phyloP scores from a whole-genome alignment of 1,284 basidiomycete species.

The Clitocybe nebularis region DNA sequence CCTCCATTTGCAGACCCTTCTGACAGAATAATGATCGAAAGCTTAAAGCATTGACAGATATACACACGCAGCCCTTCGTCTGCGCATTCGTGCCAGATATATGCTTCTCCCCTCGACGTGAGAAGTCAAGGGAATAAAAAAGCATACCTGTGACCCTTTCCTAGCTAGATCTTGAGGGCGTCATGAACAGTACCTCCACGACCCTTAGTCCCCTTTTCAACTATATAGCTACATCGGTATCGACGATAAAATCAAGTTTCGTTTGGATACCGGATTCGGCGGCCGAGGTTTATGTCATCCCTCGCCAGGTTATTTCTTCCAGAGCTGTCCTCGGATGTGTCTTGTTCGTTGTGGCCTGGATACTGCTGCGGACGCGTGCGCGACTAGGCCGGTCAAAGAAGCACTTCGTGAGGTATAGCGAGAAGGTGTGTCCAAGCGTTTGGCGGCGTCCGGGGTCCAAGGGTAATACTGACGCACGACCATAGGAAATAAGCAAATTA shows the following conservation, averaged over 20 bases:
- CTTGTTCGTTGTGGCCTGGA: conserved; percentile 86
- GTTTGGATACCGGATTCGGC: conserved; percentile 84
- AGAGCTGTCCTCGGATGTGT: conserved; percentile 90
- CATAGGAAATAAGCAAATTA: conserved; percentile 92
- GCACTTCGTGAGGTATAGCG: conserved; percentile 87
- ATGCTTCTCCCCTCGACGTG: too few relatives aligned
- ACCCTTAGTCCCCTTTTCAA: conserved; percentile 59
- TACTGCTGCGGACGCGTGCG: conserved; percentile 86
- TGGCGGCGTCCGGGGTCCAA: neutral
- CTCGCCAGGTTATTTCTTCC: conserved; percentile 88
- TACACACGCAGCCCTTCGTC: too few relatives aligned
- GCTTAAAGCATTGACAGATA: too few relatives aligned
- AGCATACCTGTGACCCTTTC: too few relatives aligned
- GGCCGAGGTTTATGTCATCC: too few relatives aligned
- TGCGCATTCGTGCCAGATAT: too few relatives aligned
- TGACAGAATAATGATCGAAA: too few relatives aligned
- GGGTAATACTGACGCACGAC: neutral
- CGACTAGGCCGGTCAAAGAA: conserved; percentile 83
- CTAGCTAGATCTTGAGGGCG: too few relatives aligned
- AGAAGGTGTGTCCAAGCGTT: conserved; percentile 60
- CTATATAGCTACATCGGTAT: conserved; percentile 52
- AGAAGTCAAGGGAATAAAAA: too few relatives aligned
- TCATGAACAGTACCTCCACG: conserved; percentile 30
- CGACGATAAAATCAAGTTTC: conserved; percentile 57
- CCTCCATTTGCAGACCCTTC: too few relatives aligned